Percentiles rank a stretch among this genome's conserved stretches.
Conservation (phyloP, 2,329 filamentous ascomycete genomes). For the Hysterium pulicare region DNA sequence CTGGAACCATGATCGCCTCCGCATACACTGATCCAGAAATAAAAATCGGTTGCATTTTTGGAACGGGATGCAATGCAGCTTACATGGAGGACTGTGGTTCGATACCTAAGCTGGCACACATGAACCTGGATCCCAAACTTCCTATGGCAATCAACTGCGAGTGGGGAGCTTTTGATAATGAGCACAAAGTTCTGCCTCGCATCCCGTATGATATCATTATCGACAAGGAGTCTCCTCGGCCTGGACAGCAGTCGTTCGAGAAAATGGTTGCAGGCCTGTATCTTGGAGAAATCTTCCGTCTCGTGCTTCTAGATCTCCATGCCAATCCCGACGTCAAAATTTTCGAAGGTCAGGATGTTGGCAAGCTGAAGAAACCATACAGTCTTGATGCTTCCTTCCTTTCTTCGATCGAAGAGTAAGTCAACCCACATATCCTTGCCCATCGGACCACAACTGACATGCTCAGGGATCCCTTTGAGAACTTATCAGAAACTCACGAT, state of each 20-base stretch:
- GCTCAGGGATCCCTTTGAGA: slow-evolving; percentile 86
- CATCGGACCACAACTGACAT: background rate
- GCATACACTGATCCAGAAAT: slow-evolving; percentile 92
- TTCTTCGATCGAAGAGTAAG: slow-evolving; percentile 76
- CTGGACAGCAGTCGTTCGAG: slow-evolving; percentile 92
- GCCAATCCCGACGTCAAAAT: slow-evolving; percentile 62
- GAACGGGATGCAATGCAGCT: slow-evolving; percentile 95
- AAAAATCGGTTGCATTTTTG: slow-evolving; percentile 97
- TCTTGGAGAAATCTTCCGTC: slow-evolving; percentile 89
- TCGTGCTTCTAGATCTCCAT: slow-evolving; percentile 80
- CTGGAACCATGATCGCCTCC: slow-evolving; percentile 92
- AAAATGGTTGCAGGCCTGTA: slow-evolving; percentile 98
- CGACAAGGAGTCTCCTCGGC: slow-evolving; percentile 86
- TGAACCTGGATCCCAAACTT: slow-evolving; percentile 79
- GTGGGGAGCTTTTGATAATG: slow-evolving; percentile 96
- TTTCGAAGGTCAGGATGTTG: slow-evolving; percentile 80
- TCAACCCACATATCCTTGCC: background rate
- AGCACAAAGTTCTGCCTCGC: slow-evolving; percentile 80
- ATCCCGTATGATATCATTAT: slow-evolving; percentile 85
- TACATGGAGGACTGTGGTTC: slow-evolving; percentile 94
- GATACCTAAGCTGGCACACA: slow-evolving; percentile 88
- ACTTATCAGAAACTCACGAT: slow-evolving; percentile 83
- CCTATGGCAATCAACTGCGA: slow-evolving; percentile 98
- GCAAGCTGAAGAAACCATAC: slow-evolving; percentile 79
- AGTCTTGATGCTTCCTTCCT: slow-evolving; percentile 90